These are phyloP conservation scores for Kuraishia hungarica DNA, from an alignment of 805 yeast species.

Conservation along the genomic window DNA sequence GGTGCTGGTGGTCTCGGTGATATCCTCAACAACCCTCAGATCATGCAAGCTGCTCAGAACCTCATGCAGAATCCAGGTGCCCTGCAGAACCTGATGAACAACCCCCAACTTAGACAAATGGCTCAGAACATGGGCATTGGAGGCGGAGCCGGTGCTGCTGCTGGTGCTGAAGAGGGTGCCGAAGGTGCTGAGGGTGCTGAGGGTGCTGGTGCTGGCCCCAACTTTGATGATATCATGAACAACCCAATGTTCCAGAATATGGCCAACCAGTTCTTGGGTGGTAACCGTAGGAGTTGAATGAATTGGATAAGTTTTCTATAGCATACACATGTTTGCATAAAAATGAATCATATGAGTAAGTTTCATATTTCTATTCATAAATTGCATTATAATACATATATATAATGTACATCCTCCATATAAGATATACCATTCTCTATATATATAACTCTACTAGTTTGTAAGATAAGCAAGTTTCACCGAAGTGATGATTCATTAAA, in stretches of 20 bases:
- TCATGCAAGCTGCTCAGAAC: constrained; percentile 82
- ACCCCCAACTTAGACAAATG: constrained; percentile 79
- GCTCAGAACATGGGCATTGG: constrained; percentile 71
- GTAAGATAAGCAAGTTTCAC: no score
- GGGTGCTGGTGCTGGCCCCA: constrained; percentile 30
- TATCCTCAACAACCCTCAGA: constrained; percentile 83
- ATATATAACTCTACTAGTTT: no score
- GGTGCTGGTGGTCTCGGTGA: constrained; percentile 64
- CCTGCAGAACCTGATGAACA: constrained; percentile 62
- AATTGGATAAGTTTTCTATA: neutral
- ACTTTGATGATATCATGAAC: constrained; percentile 63
- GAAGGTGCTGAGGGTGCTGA: constrained; percentile 7
- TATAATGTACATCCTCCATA: no score
- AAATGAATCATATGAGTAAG: no score
- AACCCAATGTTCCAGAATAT: constrained; percentile 70
- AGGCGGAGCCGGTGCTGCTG: constrained; percentile 33
- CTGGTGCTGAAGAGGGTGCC: constrained; percentile 17
- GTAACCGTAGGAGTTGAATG: constrained; percentile 19
- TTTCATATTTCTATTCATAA: no score
- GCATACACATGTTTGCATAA: no score
- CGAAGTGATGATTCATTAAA: neutral
- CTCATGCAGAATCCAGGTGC: constrained; percentile 84
- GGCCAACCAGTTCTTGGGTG: constrained; percentile 67
- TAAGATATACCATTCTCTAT: neutral
- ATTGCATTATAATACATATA: no score